These are phyloP conservation scores for Ilex asprella DNA, from an alignment of 257 asterid species.

Conservation along the genomic window DNA sequence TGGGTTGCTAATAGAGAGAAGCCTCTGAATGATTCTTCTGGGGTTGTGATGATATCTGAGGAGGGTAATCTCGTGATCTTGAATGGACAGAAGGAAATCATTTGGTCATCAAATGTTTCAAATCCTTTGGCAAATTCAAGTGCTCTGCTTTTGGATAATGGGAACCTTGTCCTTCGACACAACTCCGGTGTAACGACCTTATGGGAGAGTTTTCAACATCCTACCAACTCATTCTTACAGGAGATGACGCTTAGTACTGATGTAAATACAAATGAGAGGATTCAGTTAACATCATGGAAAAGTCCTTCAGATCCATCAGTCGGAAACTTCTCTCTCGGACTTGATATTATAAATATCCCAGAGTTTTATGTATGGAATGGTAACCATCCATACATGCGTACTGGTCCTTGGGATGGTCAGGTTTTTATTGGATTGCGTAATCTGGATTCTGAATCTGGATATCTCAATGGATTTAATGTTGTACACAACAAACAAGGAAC, in stretches of 20 bases:
- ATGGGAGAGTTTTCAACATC: conserved; percentile 51
- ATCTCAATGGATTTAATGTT: conserved; percentile 2
- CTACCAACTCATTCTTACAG: conserved; percentile 28
- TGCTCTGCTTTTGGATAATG: conserved; percentile 38
- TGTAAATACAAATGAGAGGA: conserved; percentile 18
- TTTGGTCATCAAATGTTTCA: conserved; percentile 42
- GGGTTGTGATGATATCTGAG: conserved; percentile 27
- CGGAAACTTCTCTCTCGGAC: conserved; percentile 31
- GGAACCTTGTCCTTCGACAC: conserved; percentile 40
- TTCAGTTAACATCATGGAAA: conserved; percentile 34
- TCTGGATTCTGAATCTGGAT: conserved; percentile 8
- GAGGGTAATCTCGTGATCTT: conserved; percentile 39
- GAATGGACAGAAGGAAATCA: conserved; percentile 12
- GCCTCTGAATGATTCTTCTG: conserved; percentile 33
- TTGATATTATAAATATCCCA: conserved; percentile 18
- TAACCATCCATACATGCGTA: conserved; percentile 30
- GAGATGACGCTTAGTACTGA: conserved; percentile 30
- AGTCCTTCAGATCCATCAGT: conserved; percentile 32
- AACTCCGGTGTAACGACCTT: conserved; percentile 8
- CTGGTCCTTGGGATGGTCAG: conserved; percentile 34
- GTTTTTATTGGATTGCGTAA: conserved; percentile 17
- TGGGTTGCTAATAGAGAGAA: conserved; percentile 58
- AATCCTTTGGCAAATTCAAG: conserved; percentile 14
- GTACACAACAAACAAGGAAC: not conserved
- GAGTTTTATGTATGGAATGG: conserved; percentile 31